Evolutionary conservation across 2,329 filamentous ascomycete genomes (phyloP).

Genomic region (Trichoderma citrinoviride): DNA sequence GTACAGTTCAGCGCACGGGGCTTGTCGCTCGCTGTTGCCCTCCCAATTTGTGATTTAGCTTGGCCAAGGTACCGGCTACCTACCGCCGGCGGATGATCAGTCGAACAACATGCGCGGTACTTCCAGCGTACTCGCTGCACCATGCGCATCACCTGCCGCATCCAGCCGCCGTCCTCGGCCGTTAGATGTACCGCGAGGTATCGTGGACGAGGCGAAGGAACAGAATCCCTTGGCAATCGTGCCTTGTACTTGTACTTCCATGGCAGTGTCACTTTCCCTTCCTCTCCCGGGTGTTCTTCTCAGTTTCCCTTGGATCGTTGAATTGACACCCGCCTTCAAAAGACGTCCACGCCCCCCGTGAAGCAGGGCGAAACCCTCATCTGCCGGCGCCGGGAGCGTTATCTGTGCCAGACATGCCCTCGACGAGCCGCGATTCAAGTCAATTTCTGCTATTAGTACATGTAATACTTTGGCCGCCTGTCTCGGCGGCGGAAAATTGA

Average conservation of each 20-base stretch:
- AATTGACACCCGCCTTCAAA: slow-evolving; percentile 1
- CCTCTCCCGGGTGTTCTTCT: no score
- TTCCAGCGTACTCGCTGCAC: slow-evolving; percentile 11
- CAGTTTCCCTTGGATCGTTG: background rate
- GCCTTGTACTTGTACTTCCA: background rate
- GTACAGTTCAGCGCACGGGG: slow-evolving; percentile 22
- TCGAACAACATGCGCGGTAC: slow-evolving; percentile 7
- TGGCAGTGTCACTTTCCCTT: no score
- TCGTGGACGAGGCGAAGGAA: background rate
- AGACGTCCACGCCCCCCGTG: background rate
- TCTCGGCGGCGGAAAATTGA: slow-evolving; percentile 9
- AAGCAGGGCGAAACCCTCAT: slow-evolving; percentile 4
- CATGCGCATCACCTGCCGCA: slow-evolving; percentile 17
- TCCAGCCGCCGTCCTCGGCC: background rate
- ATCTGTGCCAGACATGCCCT: no score
- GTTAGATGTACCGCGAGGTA: background rate
- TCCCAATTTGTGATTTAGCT: slow-evolving; percentile 13
- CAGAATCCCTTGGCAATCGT: background rate
- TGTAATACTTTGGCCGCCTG: background rate
- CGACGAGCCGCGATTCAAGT: background rate
- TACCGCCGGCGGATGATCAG: slow-evolving; percentile 16
- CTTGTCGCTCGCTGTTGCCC: slow-evolving; percentile 1
- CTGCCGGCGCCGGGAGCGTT: background rate
- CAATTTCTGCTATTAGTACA: background rate
- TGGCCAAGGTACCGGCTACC: background rate